A percentile compares a stretch with the other conserved stretches of the same genome.
phyloP scores from a whole-genome alignment of 2,329 filamentous ascomycete species.

The Karstenula rhodostoma region DNA sequence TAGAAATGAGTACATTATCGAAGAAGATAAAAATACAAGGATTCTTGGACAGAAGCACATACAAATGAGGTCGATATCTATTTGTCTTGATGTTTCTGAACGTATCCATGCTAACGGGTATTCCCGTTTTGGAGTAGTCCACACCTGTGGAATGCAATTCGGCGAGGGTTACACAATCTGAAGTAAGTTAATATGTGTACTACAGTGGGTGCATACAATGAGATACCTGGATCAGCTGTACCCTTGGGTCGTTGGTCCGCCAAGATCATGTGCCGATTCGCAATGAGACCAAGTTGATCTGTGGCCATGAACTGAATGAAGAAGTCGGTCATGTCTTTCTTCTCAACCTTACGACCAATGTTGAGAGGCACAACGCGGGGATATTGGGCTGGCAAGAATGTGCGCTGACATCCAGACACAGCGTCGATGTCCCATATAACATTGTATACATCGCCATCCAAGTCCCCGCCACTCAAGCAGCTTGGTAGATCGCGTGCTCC shows the following conservation, averaged over 20 bases:
- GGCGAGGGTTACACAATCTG: neutral
- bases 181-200: neutral
- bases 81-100: neutral
- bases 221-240: neutral
- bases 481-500: conserved; percentile 79
- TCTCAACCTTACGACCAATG: conserved; percentile 67
- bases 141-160: conserved; percentile 3
- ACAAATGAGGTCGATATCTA: conserved; percentile 8
- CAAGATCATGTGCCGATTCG: conserved; percentile 51
- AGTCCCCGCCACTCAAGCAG: conserved; percentile 79
- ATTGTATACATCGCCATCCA: conserved; percentile 85
- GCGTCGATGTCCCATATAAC: conserved; percentile 74
- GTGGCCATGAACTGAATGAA: conserved; percentile 68
- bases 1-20: neutral
- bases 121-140: conserved; percentile 11
- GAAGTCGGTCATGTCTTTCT: conserved; percentile 77
- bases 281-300: conserved; percentile 54
- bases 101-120: neutral
- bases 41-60: neutral
- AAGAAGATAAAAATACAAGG: neutral
- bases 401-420: conserved; percentile 47
- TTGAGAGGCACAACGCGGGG: conserved; percentile 63
- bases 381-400: conserved; percentile 74
- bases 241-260: conserved; percentile 41
- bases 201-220: neutral